Base-by-base conservation (phyloP, 805 yeast species). In the Dipodascus geniculatus region DNA sequence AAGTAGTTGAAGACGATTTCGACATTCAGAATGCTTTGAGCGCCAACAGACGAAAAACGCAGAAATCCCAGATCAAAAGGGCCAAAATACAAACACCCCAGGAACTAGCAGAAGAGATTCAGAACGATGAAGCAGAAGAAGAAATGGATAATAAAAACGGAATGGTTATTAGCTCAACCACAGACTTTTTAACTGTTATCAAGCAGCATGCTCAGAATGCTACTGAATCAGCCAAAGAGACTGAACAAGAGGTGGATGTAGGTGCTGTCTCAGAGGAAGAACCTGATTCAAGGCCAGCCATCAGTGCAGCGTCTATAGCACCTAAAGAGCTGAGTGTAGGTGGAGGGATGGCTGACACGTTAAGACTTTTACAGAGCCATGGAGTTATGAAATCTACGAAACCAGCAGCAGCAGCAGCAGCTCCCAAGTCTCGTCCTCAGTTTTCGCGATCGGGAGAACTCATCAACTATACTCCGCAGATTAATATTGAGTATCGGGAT, bases 401-500 rank as follows among this genome's bases (percentile, higher is more conserved):
- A 17, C 53, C 48, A 23, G 64, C 58, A 20, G 65, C 63, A 42
- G 49, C 48, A 3, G 63, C 58, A 23, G 50, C 58, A 6, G 63
- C 57, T 47, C 54, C 55, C 42, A 42, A 55, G 9, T 57, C 57
- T n/a, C 54, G 54, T 48, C 59, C 56, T 42, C 60, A 55, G 51
- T 57, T 52, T 56, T 11, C 54, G 54, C 38, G 56, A 60, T 24
- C 55, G 49, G 44, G 61, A 60, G 50, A 53, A 51, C 68, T 71
- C 48, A 61, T 61, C 28, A 60, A 67, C 50, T 77, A 76, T 60
- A 66, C 68, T 52, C 80, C 81, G 1, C 69, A 68, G 0, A 64
- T 77, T 6, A 61, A 68, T 8, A 61, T 87, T 2, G 74, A 72
- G 23, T 85, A 87, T 65, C 74, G 72, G 19, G 95, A 87, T 63